Evolutionary conservation across 306 rosid genomes (phyloP).

Genomic region (Vigna angularis): DNA sequence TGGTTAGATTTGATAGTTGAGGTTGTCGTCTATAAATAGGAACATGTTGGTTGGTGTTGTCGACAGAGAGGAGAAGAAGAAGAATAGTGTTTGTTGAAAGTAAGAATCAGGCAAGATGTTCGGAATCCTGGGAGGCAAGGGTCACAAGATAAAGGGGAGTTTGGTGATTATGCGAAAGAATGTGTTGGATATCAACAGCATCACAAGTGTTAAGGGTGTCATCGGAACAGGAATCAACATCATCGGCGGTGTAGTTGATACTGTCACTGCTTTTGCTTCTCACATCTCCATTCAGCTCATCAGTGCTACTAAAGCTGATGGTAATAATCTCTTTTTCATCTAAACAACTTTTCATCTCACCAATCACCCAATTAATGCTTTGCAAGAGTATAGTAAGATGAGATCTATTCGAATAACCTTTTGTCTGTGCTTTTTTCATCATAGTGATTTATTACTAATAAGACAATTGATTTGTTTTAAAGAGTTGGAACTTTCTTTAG

Average conservation of each 20-base stretch:
- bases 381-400: too few relatives aligned
- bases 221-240: conserved; percentile 33
- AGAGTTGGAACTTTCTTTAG: too few relatives aligned
- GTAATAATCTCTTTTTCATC: not conserved
- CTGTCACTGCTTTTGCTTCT: conserved; percentile 43
- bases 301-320: conserved; percentile 45
- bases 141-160: conserved; percentile 45
- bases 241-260: conserved; percentile 36
- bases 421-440: too few relatives aligned
- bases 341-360: too few relatives aligned
- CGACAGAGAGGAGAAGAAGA: too few relatives aligned
- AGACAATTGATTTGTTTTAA: too few relatives aligned
- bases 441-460: too few relatives aligned
- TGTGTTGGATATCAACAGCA: conserved; percentile 48
- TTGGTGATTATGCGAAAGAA: conserved; percentile 54
- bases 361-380: too few relatives aligned
- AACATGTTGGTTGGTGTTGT: not conserved
- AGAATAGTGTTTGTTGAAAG: not conserved
- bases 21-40: not conserved
- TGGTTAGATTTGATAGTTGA: not conserved
- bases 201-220: conserved; percentile 6
- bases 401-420: too few relatives aligned
- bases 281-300: conserved; percentile 50
- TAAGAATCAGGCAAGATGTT: conserved; percentile 38
- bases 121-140: conserved; percentile 17